Evolutionary conservation across 2,329 filamentous ascomycete genomes (phyloP), one percentile per base, ranked within the genome.

Genomic region (Ceratocystis colombiana): DNA sequence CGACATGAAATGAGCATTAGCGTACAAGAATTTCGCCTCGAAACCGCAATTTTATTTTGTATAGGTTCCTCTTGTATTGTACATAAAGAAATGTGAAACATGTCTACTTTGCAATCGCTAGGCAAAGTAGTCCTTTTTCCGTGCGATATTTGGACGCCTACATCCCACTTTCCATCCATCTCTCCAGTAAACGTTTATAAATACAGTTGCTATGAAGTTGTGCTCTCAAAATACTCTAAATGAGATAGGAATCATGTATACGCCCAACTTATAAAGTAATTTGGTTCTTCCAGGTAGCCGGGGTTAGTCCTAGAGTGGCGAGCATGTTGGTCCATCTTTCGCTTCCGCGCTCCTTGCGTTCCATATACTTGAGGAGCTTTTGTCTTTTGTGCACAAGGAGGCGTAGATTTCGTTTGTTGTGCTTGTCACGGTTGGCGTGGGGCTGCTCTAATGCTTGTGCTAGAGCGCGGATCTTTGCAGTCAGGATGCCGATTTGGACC

Each of bases 401-500:
- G 70, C 90, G 82, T 74, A 99, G 73, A 76, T 96, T 96, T 68
- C 92, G 83, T 83, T 95, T 96, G 78, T 96, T 96, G 74, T 90
- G 84, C 79, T 95, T 96, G 74, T 99, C 94, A 74, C 88, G 90
- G 75, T 88, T 84, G 4, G 88, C 89, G 71, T 79, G 77, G 68
- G 85, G 82, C 53, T 79, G 80, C 72, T 88, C 81, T 64, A 96
- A 76, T 70, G 87, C 86, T 70, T 88, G 81, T 17, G 88, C 87
- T 62, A 99, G 75, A 28, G 88, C 86, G 69, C 90, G 82, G 74
- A 99, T 99, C 82, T 96, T 97, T 67, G 90, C 84, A 2, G 94
- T 99, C 74, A 99, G 76, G 71, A 99, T 95, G 59, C 91, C 92
- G 70, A 95, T 90, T 79, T 99, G 94, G n/a, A 99, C 95, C 77